Evolutionary conservation across 164 flowering plant genomes (phyloP).

Genomic region (Litsea cubeba): DNA sequence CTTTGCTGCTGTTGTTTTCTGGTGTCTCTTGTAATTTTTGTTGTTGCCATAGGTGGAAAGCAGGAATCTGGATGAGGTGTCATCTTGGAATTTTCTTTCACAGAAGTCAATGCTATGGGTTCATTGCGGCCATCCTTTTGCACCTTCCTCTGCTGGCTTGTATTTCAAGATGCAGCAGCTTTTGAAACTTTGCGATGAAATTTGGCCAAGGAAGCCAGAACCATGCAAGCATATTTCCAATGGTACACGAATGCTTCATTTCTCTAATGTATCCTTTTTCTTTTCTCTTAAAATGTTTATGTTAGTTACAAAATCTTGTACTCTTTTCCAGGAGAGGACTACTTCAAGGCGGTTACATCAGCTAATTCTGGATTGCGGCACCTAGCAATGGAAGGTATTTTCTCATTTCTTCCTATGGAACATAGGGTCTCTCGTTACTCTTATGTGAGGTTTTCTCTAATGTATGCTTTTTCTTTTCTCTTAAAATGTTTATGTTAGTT

Average conservation of each 20-base stretch:
- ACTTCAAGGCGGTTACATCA: conserved; percentile 34
- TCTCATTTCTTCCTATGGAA: background rate
- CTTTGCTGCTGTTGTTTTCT: background rate
- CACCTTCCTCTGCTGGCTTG: conserved; percentile 57
- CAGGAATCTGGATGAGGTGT: conserved; percentile 27
- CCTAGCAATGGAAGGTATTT: conserved; percentile 71
- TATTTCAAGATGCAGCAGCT: conserved; percentile 49
- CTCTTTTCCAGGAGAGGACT: conserved; percentile 18
- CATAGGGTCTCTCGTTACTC: no score
- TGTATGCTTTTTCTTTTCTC: background rate
- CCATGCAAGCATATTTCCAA: conserved; percentile 27
- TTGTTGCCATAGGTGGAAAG: conserved; percentile 33
- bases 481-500: background rate
- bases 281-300: background rate
- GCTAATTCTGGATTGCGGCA: conserved; percentile 49
- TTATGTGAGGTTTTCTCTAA: no score
- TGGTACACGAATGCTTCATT: conserved; percentile 5
- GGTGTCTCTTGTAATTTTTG: background rate
- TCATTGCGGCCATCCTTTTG: conserved; percentile 86
- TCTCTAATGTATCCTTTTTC: background rate
- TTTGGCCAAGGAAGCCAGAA: conserved; percentile 49
- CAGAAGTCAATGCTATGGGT: conserved; percentile 78
- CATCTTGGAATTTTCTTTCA: conserved; percentile 25
- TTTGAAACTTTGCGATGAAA: conserved; percentile 35
- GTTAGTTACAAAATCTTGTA: background rate